Evolutionary conservation across 1,284 basidiomycete species (phyloP), one percentile per base, ranked within the genome.

Genomic region (Garcileccinum viscosum): DNA sequence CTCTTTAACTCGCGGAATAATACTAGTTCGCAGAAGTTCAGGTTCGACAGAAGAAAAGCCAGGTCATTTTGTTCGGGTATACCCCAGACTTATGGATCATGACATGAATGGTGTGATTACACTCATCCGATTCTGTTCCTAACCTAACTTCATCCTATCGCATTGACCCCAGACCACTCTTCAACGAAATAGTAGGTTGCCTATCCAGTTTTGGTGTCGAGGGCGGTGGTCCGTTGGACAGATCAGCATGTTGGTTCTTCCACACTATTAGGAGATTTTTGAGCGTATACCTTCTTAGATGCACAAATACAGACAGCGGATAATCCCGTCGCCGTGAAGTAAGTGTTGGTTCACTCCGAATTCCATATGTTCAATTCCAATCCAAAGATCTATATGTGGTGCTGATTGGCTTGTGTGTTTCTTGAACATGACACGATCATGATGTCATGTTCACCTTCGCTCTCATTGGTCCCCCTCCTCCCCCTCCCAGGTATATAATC

Each of bases 401-500:
- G 33, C 17, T 30, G 42, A 64, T 27, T 30, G 17, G 50, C 27
- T 19, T 47, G 24, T 44, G 53, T 27, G 67, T 75, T 70, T 64
- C 59, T 63, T 63, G 22, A 17, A 59, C 30, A 64, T 61, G 63
- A 68, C 64, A 64, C 58, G 63, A 68, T 63, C 66, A 69, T 77
- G 75, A 75, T 67, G 37, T 76, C 75, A 75, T 64, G 38, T 14
- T 47, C 42, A 8, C 37, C 38, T 72, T 76, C 72, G 75, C 62
- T 76, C 77, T 74, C 69, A 73, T 76, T 71, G 69, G 74, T 67
- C 69, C 64, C 63, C 60, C 72, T 50, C 61, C 3, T 38, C 9
- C 42, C n/a, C 50, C 50, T 61, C 65, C 24, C 60, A 63, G 67
- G 65, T 74, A 76, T 77, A 79, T 71, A 80, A 78, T 40, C 70